phyloP scores from a whole-genome alignment of 1,284 basidiomycete genomes.

The Leucoagaricus sp. region DNA sequence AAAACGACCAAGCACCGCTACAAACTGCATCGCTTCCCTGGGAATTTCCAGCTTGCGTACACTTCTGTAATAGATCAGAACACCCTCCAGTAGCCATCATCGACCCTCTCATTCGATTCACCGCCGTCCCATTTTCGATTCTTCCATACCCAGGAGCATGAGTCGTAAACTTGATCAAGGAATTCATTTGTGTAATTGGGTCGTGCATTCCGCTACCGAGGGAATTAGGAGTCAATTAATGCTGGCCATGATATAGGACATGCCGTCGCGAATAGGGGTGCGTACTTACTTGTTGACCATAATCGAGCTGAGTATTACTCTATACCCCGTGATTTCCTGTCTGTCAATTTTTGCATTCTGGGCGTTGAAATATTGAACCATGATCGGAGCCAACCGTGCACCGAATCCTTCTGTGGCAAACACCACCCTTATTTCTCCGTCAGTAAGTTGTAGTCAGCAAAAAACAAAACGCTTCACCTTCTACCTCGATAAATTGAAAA shows the following conservation, averaged over 20 bases:
- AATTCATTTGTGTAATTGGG: conserved; percentile 7
- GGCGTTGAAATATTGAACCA: neutral
- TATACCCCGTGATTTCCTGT: conserved; percentile 6
- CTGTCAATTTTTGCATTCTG: conserved; percentile 11
- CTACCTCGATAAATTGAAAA: conserved; percentile 3
- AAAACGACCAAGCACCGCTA: conserved; percentile 2
- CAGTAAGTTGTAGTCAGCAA: neutral
- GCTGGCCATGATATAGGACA: neutral
- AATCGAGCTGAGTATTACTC: conserved; percentile 3
- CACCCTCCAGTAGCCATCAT: neutral
- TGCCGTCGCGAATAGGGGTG: neutral
- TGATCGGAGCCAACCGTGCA: conserved; percentile 3
- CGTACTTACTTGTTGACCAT: conserved; percentile 10
- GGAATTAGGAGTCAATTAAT: neutral
- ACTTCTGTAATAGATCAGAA: neutral
- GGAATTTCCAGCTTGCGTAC: neutral
- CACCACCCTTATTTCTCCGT: neutral
- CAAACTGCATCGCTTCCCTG: neutral
- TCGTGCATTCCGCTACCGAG: conserved; percentile 8
- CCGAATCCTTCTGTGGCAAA: conserved; percentile 12
- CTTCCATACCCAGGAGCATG: conserved; percentile 10
- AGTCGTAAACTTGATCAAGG: conserved; percentile 6
- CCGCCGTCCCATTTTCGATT: conserved; percentile 7
- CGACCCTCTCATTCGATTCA: neutral
- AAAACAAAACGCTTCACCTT: neutral